These are phyloP conservation scores for Trichoderma sp. DNA, from an alignment of 2,329 filamentous ascomycete species.

Conservation along the genomic window DNA sequence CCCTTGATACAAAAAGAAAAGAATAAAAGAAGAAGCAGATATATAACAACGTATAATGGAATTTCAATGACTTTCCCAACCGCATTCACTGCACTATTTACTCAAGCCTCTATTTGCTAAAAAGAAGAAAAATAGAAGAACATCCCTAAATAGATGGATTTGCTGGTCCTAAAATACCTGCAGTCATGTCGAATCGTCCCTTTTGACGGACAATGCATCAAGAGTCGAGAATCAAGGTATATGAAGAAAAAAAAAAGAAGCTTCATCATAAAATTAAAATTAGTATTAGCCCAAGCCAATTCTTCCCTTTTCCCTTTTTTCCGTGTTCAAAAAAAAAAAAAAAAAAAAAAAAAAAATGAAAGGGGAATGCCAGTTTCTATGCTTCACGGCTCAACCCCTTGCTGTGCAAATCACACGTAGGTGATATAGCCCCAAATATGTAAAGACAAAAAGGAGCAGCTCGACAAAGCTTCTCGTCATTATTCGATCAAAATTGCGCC, in stretches of 20 bases:
- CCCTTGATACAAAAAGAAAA: neutral
- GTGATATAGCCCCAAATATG: neutral
- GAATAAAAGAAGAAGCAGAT: neutral
- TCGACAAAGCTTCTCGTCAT: neutral
- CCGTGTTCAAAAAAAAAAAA: neutral
- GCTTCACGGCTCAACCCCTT: neutral
- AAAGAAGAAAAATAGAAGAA: neutral
- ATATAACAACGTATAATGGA: neutral
- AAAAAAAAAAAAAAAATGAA: neutral
- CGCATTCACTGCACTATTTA: neutral
- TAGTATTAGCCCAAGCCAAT: conserved; percentile 15
- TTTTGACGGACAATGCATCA: neutral
- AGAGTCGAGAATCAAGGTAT: neutral
- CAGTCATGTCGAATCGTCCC: neutral
- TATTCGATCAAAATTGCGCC: neutral
- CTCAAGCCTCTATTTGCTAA: neutral
- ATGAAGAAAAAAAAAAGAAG: neutral
- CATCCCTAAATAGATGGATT: neutral
- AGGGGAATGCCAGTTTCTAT: neutral
- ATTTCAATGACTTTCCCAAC: neutral
- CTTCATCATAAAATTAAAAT: conserved; percentile 17
- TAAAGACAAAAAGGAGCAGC: neutral
- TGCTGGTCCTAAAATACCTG: neutral
- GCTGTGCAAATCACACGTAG: neutral
- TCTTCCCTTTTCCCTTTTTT: neutral